phyloP scores from a whole-genome alignment of 2,329 filamentous ascomycete species.

The Anisogramma anomala region DNA sequence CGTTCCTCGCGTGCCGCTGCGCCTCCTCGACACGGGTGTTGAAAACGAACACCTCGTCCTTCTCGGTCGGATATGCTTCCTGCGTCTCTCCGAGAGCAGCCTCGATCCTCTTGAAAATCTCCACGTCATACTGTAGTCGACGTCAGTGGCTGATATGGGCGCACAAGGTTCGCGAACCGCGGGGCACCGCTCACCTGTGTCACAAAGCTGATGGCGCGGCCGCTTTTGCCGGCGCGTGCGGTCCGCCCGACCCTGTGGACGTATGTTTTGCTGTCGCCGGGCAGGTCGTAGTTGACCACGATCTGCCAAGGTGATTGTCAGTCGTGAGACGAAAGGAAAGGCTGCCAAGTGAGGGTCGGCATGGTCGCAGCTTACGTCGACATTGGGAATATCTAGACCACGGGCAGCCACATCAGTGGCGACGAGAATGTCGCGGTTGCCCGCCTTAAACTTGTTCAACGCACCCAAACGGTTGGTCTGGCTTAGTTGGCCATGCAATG shows the following conservation, averaged over 20 bases:
- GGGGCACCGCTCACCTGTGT: conserved; percentile 43
- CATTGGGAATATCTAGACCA: conserved; percentile 85
- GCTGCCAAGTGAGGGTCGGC: not conserved
- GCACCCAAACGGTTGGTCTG: conserved; percentile 80
- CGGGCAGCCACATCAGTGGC: conserved; percentile 90
- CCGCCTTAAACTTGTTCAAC: conserved; percentile 77
- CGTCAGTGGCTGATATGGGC: not conserved
- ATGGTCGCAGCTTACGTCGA: conserved; percentile 39
- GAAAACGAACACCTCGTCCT: conserved; percentile 79
- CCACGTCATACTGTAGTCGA: conserved; percentile 42
- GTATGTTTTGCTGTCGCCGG: conserved; percentile 78
- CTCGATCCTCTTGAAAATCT: conserved; percentile 73
- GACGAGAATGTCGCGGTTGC: conserved; percentile 73
- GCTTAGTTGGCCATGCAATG: conserved; percentile 81
- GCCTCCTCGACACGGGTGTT: conserved; percentile 69
- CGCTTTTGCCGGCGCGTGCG: conserved; percentile 74
- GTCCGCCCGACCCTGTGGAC: conserved; percentile 84
- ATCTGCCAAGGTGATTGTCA: not conserved
- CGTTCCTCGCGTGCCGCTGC: conserved; percentile 62
- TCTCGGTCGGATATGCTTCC: conserved; percentile 54
- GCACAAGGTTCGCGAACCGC: not conserved
- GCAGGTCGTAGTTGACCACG: conserved; percentile 52
- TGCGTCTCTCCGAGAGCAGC: conserved; percentile 69
- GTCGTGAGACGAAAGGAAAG: not conserved
- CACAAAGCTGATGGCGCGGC: conserved; percentile 67